Evolutionary conservation across 2,329 filamentous ascomycete genomes (phyloP), one percentile per base, ranked within the genome.

Genomic region (Aspergillus fijiensis): DNA sequence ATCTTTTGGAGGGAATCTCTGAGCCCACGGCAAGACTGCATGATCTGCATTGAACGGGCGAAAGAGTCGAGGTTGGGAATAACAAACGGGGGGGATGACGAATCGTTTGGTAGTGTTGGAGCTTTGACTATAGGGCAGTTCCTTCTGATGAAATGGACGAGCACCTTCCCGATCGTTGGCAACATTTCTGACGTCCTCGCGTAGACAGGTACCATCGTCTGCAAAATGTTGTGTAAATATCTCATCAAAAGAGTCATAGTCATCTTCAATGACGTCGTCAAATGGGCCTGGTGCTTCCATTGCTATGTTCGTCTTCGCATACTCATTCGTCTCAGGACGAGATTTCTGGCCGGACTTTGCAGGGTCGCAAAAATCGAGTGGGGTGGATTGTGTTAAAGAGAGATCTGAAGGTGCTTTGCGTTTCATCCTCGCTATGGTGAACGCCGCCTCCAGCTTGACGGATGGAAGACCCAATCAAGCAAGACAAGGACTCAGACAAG

Each of bases 21-120:
- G 93, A 16, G 90, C 90, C 94, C 94, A 98, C 3, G 94, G 92
- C 55, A 89, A 84, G 52, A 81, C 76, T 65, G 92, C 88, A 39
- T 64, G 47, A 11, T 49, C 10, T 29, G 51, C 39, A 6, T 25
- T 14, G 14, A 45, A 55, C 9, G 45, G 7, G 12, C 66, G 69
- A 21, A 69, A 64, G 2, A 27, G 47, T 52, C 47, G 45, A 39
- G 51, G 50, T 12, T 51, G 33, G 21, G 27, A 45, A 1, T 47
- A 19, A 33, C 52, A 21, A 16, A 52, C 55, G 1, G 57, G 14
- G 10, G 67, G 60, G 14, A 74, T 55, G 25, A 74, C 21, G 50
- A 76, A 74, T 10, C 70, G 69, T 58, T 70, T 76, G 9, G 60
- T 53, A 6, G 65, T 42, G 31, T 60, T 64, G 4, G 55, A 57